Evolutionary conservation across 257 asterid species (phyloP).

Genomic region (Mentha longifolia): DNA sequence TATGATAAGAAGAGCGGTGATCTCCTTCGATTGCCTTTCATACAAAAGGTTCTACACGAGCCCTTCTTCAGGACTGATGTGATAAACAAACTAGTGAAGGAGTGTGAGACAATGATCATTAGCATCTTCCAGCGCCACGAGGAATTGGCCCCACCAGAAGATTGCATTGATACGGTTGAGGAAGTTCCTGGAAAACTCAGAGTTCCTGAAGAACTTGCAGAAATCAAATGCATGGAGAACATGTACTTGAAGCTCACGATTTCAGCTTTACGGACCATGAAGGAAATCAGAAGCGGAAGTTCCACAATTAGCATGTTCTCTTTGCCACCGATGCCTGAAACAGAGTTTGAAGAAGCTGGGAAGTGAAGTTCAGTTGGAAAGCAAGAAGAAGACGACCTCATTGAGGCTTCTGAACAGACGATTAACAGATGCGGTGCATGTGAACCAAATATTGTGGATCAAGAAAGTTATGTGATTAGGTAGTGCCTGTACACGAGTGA

Average conservation of each 20-base stretch:
- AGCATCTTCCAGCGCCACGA: slow-evolving; percentile 56
- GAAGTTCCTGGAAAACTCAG: slow-evolving; percentile 34
- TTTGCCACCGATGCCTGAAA: slow-evolving; percentile 62
- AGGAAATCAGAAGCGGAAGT: slow-evolving; percentile 68
- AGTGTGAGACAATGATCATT: slow-evolving; percentile 64
- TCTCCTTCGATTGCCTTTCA: slow-evolving; percentile 64
- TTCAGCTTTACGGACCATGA: slow-evolving; percentile 64
- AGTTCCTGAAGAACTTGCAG: slow-evolving; percentile 61
- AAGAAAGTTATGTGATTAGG: slow-evolving; percentile 29
- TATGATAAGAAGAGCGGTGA: slow-evolving; percentile 75
- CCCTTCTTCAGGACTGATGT: slow-evolving; percentile 68
- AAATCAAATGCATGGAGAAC: slow-evolving; percentile 60
- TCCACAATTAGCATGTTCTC: slow-evolving; percentile 69
- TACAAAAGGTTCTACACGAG: slow-evolving; percentile 64
- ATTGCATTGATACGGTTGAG: slow-evolving; percentile 29
- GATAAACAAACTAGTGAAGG: slow-evolving; percentile 59
- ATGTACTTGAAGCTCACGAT: slow-evolving; percentile 59
- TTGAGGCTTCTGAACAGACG: not conserved
- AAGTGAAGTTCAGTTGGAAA: slow-evolving; percentile 38
- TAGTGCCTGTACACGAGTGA: slow-evolving; percentile 26
- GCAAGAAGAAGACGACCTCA: slow-evolving; percentile 30
- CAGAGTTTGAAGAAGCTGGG: slow-evolving; percentile 43
- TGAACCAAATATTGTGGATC: slow-evolving; percentile 17
- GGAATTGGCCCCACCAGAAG: slow-evolving; percentile 45
- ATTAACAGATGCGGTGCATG: not conserved